phyloP scores from a whole-genome alignment of 164 flowering plant genomes.

The Hamamelis virginiana region DNA sequence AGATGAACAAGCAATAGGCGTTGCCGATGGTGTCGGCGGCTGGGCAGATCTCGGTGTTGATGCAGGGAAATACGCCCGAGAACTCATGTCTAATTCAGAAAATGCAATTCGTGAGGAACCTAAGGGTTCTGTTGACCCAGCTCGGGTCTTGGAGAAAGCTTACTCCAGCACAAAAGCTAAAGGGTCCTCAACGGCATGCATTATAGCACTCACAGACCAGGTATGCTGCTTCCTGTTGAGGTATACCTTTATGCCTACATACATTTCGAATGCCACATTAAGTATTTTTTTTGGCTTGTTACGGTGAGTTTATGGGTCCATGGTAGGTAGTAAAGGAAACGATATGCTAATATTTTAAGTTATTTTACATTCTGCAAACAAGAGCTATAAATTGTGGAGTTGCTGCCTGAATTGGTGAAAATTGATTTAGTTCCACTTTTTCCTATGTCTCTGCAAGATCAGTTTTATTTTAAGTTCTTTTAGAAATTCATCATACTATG shows the following conservation, averaged over 20 bases:
- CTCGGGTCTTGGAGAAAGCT: constrained; percentile 90
- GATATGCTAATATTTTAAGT: not conserved
- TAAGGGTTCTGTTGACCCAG: constrained; percentile 80
- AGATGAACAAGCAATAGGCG: constrained; percentile 88
- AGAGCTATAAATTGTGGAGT: not conserved
- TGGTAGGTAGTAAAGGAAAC: not conserved
- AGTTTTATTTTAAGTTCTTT: too few relatives aligned
- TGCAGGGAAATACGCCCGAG: constrained; percentile 81
- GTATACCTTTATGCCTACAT: not conserved
- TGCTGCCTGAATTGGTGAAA: not conserved
- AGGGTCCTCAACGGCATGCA: constrained; percentile 97
- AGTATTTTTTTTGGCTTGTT: not conserved
- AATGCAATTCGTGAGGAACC: constrained; percentile 79
- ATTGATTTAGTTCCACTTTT: not conserved
- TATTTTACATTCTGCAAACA: not conserved
- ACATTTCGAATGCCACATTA: not conserved
- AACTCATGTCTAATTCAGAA: constrained; percentile 88
- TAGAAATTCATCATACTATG: too few relatives aligned
- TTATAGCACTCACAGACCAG: constrained; percentile 91
- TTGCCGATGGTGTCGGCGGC: constrained; percentile 99
- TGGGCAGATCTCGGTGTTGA: constrained; percentile 93
- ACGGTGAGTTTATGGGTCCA: not conserved
- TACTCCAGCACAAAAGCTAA: constrained; percentile 71
- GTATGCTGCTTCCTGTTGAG: constrained; percentile 31
- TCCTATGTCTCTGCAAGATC: too few relatives aligned